Base-by-base conservation (phyloP, 345 rosid genomes). In the Murraya koenigii region DNA sequence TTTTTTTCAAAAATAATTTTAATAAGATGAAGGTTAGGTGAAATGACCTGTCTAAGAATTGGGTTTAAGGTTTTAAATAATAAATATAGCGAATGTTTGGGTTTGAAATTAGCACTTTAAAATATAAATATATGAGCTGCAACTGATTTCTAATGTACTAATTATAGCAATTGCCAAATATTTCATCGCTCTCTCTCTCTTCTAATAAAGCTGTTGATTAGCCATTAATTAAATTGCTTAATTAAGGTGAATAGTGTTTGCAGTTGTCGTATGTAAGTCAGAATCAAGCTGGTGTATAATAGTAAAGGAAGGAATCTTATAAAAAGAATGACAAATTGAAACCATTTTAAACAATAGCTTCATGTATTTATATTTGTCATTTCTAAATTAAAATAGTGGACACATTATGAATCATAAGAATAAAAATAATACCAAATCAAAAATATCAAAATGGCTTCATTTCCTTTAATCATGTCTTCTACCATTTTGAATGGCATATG, bases 11-110 rank as follows among this genome's bases (percentile, higher is more conserved):
- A 3, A 44, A 13, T 44, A 13, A 44, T 59, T 13, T 22, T 62
- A 8, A 78, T 81, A 72, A 60, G 78, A 30, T 54, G 23, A 17
- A 58, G 78, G 68, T 72, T 62, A 39, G 83, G 79, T 77, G 19
- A 32, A 73, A 39, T 85, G 79, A 73, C 54, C 56, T 47, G 69
- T 75, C 74, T 25, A 23, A 77, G 72, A 32, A 13, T 68, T 20
- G 54, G 68, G 52, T 55, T 52, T 69, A 30, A 38, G 62, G 55
- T 47, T 77, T 44, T 69, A 78, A 69, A 78, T 41, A 41, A 28
- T 62, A 49, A 10, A 74, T 35, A 17, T 67, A 56, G 32, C 58
- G 35, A 61, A 39, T 36, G 66, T 52, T 77, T 55, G 33, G 65
- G 71, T 22, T 59, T 39, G 59, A 32, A 52, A 36, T 36, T 36